Percentiles rank a stretch among this genome's conserved stretches.
These are phyloP conservation scores for Candida manassasensis DNA, from an alignment of 805 yeast species.

Conservation along the genomic window DNA sequence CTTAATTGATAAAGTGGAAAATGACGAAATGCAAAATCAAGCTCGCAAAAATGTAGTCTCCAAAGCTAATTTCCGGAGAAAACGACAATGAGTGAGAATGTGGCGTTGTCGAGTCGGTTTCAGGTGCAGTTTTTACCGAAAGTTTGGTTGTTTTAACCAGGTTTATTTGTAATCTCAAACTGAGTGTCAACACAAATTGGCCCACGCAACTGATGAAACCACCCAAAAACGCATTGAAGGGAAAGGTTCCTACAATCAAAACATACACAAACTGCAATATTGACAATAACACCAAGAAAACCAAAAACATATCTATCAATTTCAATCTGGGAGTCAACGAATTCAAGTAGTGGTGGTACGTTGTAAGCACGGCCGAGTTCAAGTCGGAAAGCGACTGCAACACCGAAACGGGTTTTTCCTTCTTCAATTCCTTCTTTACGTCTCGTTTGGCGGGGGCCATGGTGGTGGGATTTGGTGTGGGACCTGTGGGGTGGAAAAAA, in stretches of 20 bases:
- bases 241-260: slow-evolving; percentile 78
- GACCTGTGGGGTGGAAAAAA: background rate
- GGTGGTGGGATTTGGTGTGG: background rate
- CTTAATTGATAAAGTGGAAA: slow-evolving; percentile 81
- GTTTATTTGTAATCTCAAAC: slow-evolving; percentile 67
- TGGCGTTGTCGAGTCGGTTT: background rate
- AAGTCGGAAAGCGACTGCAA: slow-evolving; percentile 19
- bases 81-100: slow-evolving; percentile 4
- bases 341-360: slow-evolving; percentile 29
- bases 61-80: slow-evolving; percentile 60
- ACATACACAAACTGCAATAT: slow-evolving; percentile 75
- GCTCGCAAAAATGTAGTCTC: slow-evolving; percentile 84
- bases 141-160: slow-evolving; percentile 9
- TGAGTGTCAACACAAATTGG: slow-evolving; percentile 85
- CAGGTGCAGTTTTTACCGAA: slow-evolving; percentile 2
- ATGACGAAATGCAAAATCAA: slow-evolving; percentile 84
- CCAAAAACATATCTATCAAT: slow-evolving; percentile 74
- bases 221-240: slow-evolving; percentile 94
- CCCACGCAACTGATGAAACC: slow-evolving; percentile 93
- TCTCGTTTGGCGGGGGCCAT: background rate
- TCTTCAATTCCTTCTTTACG: slow-evolving; percentile 2
- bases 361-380: slow-evolving; percentile 25
- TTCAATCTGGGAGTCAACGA: slow-evolving; percentile 45
- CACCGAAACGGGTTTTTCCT: slow-evolving; percentile 1
- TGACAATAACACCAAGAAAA: slow-evolving; percentile 70